Evolutionary conservation across 176 grass and related monocot genomes (phyloP), one percentile per base, ranked within the genome.

Genomic region (Leersia perrieri): DNA sequence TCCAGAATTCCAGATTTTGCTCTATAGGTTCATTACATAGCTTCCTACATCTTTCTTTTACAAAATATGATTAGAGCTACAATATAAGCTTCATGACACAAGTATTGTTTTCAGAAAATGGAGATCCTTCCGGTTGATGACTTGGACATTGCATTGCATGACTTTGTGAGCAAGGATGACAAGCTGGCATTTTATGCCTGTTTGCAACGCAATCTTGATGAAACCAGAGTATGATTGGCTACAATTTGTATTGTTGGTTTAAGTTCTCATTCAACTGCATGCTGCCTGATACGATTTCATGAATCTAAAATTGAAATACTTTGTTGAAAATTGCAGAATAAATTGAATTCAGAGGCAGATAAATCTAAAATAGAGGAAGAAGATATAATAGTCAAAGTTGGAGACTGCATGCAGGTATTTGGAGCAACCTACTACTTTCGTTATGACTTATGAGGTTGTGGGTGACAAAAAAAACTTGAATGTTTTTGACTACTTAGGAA

Each of bases 101-200:
- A 68, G 51, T 84, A 44, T 71, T 23, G 33, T 68, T 85, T 84
- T 32, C 86, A 98, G 92, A 94, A 98, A 93, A 98, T 98, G 95
- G 95, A 98, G 90, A 89, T 98, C 83, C 92, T 98, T 80, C 90
- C 92, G 11, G 95, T 98, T 68, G 90, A 95, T 47, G 95, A 95
- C 89, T 89, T 95, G 88, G 95, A 98, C 82, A 95, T 98, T 55
- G 95, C 95, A 42, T 91, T 95, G 83, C 95, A 98, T 61, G 95
- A 98, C 75, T 98, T 98, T 65, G 95, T 98, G 27, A 98, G 89
- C 78, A 98, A 95, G 74, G 95, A 95, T 91, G 95, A 98, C 79
- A 95, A 93, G 84, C 91, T 66, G 64, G 86, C 90, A 47, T 95
- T 98, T 78, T 88, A 91, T 88, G 78, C 92, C 76, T 98, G 92